phyloP scores from a whole-genome alignment of 2,329 filamentous ascomycete species.

The Epichloe hybrida region DNA sequence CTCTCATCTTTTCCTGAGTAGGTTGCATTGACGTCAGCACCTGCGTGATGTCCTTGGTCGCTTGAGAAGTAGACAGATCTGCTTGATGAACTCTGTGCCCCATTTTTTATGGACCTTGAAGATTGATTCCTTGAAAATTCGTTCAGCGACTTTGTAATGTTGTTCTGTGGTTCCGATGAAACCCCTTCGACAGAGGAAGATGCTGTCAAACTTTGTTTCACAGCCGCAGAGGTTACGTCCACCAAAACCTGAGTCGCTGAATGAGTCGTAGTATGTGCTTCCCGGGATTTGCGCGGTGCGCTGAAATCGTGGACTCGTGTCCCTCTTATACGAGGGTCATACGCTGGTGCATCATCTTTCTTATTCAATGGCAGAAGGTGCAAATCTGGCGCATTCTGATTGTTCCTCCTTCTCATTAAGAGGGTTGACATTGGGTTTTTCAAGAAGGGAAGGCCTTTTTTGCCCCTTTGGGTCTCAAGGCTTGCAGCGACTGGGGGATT shows the following conservation, averaged over 20 bases:
- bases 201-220: constrained; percentile 5
- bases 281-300: constrained; percentile 31
- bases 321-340: constrained; percentile 51
- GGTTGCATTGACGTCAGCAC: not conserved
- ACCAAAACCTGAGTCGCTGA: not conserved
- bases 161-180: not conserved
- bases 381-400: constrained; percentile 33
- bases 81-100: not conserved
- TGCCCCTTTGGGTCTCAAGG: constrained; percentile 31
- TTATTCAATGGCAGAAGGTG: constrained; percentile 26
- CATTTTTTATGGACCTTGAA: not conserved
- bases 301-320: constrained; percentile 55
- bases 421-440: constrained; percentile 48
- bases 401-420: constrained; percentile 41
- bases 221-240: not conserved
- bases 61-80: not conserved
- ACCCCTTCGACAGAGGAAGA: constrained; percentile 8
- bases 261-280: not conserved
- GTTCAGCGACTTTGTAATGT: not conserved
- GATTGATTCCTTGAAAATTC: not conserved
- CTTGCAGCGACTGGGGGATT: constrained; percentile 11
- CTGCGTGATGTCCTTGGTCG: not conserved
- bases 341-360: constrained; percentile 30
- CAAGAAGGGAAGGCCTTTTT: constrained; percentile 42
- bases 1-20: not conserved